Evolutionary conservation across 2,329 filamentous ascomycete genomes (phyloP), one percentile per base, ranked within the genome.

Genomic region (Ophiocordyceps camponoti-floridani): DNA sequence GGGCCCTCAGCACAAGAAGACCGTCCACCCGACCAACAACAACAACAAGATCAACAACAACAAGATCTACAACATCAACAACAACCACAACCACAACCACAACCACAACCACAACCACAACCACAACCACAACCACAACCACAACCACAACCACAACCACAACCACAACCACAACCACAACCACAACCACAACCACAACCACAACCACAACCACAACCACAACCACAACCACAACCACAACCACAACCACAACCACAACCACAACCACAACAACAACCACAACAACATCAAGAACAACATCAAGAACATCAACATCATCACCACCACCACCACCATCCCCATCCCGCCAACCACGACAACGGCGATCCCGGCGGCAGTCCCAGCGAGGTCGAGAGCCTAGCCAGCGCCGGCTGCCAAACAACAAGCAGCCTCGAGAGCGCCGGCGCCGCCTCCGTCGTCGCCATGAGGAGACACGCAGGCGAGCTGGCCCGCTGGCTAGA

Each of bases 401-500:
- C 60, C 38, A 71, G 69, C 49, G 59, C 61, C 0, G 66, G 65
- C 9, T 67, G 59, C 1, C 62, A 64, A 33, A 68, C 67, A n/a
- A 65, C 61, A 30, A 60, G 62, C 30, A 67, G 59, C 47, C 58
- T 56, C 37, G 57, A 62, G 27, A 62, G 61, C 47, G 55, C 55
- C n/a, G 56, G 62, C 4, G 60, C 67, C 2, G 64, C 65, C 2
- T 69, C 65, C 19, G 67, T 75, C 18, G 64, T 71, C 43, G 63
- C 64, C 9, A 67, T 75, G 57, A 64, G 74, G 47, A 65, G 69
- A 46, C 72, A 75, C 46, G 72, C 74, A 4, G 72, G 75, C 50
- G 74, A 79, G 49, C 61, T 80, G 45, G 73, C 72, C 23, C 61
- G 64, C 45, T 76, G 72, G 68, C 56, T 81, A 50, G 75, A 81